phyloP scores from a whole-genome alignment of 805 yeast species.

The Nakazawaea ernobii region DNA sequence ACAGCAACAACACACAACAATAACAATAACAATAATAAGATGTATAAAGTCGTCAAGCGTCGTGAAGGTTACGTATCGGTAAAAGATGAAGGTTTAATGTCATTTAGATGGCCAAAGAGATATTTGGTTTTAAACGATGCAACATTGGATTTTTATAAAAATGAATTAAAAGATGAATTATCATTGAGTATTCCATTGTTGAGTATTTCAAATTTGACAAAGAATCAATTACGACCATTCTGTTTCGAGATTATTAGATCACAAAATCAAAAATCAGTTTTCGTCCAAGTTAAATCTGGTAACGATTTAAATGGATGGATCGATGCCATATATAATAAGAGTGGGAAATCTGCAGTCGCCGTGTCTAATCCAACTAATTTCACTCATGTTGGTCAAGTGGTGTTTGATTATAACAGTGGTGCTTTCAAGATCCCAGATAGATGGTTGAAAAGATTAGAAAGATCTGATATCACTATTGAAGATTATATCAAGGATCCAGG shows the following conservation, averaged over 20 bases:
- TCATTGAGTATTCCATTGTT: conserved; percentile 49
- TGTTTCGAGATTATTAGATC: conserved; percentile 65
- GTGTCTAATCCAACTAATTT: conserved; percentile 93
- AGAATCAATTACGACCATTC: conserved; percentile 67
- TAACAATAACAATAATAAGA: conserved; percentile 13
- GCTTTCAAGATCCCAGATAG: conserved; percentile 49
- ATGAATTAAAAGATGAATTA: conserved; percentile 47
- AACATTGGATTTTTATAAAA: conserved; percentile 67
- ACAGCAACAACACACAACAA: neutral
- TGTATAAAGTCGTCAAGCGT: conserved; percentile 28
- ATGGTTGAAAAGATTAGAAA: conserved; percentile 50
- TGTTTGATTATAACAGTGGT: conserved; percentile 73
- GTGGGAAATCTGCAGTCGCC: conserved; percentile 24
- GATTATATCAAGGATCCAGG: conserved; percentile 61
- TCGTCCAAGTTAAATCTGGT: conserved; percentile 70
- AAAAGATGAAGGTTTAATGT: conserved; percentile 86
- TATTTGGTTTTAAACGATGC: conserved; percentile 74
- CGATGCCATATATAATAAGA: conserved; percentile 70
- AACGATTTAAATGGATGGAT: conserved; percentile 85
- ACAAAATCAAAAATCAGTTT: conserved; percentile 51
- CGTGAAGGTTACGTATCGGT: conserved; percentile 84
- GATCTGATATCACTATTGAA: conserved; percentile 54
- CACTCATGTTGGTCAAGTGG: conserved; percentile 89
- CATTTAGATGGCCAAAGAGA: conserved; percentile 90
- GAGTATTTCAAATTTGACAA: conserved; percentile 56